Evolutionary conservation across 73 alveolate species (phyloP), one percentile per base, ranked within the genome.

Genomic region (Paramecium bursaria): DNA sequence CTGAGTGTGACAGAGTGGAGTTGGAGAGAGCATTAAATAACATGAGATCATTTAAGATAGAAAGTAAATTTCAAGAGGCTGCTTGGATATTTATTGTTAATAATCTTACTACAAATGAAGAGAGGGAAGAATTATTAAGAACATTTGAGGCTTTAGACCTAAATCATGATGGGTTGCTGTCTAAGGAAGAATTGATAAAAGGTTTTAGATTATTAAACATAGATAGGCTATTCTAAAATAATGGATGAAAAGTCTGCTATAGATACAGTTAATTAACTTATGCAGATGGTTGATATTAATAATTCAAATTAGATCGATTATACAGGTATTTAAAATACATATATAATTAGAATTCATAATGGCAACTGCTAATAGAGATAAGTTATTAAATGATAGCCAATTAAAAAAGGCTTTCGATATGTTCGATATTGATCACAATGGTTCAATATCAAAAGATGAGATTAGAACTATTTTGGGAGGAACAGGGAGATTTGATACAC

Each of bases 41-140:
- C 39, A 79, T 79, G 39, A 35, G 57, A 27, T 53, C 80, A 10
- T 79, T 79, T 73, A 3, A 73, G 7, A 82, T 57, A 48, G 57
- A 23, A 1, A 22, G 53, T 53, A 79, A 54, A 11, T 39, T 79
- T 26, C 6, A 79, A 42, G 80, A 79, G 21, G 89, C 89, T 11
- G 73, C 85, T 4, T 79, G 57, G 47, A 54, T 54, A 33, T 90
- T 90, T 90, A 90, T 91, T 54, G 91, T 90, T 4, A 74, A 75
- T 49, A 85, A 91, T 49, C 74, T 91, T 9, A 61, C 94, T 27
- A 86, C 92, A 15, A 75, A 57, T 30, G 92, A 91, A 25, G 96
- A 91, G 52, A 79, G 73, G 55, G 75, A 86, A 13, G 93, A 88
- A 52, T 60, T 88, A 46, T 85, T 55, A 10, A 50, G 75, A 74